Percentiles rank a stretch among this genome's conserved stretches.
These are phyloP conservation scores for Xeromyces bisporus DNA, from an alignment of 495 filamentous ascomycete species.

Conservation along the genomic window DNA sequence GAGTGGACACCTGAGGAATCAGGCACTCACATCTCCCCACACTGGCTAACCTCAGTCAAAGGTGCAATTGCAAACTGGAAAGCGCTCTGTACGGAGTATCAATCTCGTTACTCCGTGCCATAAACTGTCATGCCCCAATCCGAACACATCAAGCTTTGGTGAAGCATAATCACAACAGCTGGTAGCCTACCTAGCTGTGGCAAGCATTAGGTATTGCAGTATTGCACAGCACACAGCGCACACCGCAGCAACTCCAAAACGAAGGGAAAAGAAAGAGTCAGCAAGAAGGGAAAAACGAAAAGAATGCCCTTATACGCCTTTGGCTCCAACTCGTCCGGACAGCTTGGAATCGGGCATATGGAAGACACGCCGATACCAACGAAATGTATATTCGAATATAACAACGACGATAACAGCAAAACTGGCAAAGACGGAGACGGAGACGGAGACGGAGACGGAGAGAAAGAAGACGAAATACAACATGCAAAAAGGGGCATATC, in stretches of 20 bases:
- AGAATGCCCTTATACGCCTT: conserved; percentile 51
- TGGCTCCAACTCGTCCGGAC: conserved; percentile 80
- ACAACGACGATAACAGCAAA: conserved; percentile 2
- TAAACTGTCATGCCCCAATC: too few relatives aligned
- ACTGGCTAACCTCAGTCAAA: too few relatives aligned
- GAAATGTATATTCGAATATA: conserved; percentile 31
- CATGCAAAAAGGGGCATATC: conserved; percentile 10
- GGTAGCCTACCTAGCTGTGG: too few relatives aligned
- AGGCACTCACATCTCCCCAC: too few relatives aligned
- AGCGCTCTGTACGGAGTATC: too few relatives aligned
- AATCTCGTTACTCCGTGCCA: too few relatives aligned
- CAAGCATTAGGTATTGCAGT: conserved; percentile 5
- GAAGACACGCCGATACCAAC: conserved; percentile 57
- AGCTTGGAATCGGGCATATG: conserved; percentile 62
- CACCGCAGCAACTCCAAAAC: neutral
- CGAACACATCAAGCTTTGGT: too few relatives aligned
- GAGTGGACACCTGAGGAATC: too few relatives aligned
- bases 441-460: too few relatives aligned
- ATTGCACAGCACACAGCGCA: neutral
- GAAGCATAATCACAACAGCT: too few relatives aligned
- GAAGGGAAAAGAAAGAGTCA: neutral
- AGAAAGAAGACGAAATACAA: too few relatives aligned
- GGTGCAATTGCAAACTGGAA: too few relatives aligned
- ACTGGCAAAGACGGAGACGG: neutral
- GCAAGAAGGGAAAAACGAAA: neutral